A percentile compares a stretch with the other conserved stretches of the same genome.
phyloP scores from a whole-genome alignment of 179 eudicot species.

The Beta macrorhiza region DNA sequence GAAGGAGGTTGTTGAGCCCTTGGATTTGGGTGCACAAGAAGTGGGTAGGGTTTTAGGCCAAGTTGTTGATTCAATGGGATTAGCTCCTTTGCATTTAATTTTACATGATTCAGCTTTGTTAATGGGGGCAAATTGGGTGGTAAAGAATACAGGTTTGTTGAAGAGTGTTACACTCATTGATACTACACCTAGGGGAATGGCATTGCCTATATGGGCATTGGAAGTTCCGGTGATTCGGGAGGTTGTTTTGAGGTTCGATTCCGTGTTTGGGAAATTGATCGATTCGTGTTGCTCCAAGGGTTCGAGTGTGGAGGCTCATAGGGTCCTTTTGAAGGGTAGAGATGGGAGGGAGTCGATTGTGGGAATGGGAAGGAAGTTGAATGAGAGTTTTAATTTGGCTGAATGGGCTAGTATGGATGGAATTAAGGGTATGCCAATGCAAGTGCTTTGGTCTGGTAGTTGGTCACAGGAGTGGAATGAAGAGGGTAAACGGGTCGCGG shows the following conservation, averaged over 20 bases:
- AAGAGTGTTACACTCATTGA: conserved; percentile 73
- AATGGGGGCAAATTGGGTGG: conserved; percentile 76
- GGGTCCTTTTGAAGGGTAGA: conserved; percentile 65
- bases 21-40: conserved; percentile 62
- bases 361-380: conserved; percentile 67
- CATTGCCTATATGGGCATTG: conserved; percentile 72
- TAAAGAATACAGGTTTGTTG: conserved; percentile 46
- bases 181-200: conserved; percentile 41
- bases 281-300: conserved; percentile 52
- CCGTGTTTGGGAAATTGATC: conserved; percentile 53
- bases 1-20: conserved; percentile 39
- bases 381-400: conserved; percentile 64
- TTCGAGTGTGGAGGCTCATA: conserved; percentile 59
- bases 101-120: conserved; percentile 79
- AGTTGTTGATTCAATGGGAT: conserved; percentile 60
- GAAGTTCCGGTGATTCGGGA: conserved; percentile 58
- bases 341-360: conserved; percentile 60
- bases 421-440: conserved; percentile 66
- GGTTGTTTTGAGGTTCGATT: conserved; percentile 53
- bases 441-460: conserved; percentile 69
- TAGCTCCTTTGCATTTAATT: conserved; percentile 76
- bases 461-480: conserved; percentile 67
- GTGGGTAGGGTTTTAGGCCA: conserved; percentile 76
- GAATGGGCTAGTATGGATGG: conserved; percentile 70
- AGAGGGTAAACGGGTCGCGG: conserved; percentile 56